These are phyloP conservation scores for Patellifolia procumbens DNA, from an alignment of 179 eudicot species.

Conservation along the genomic window DNA sequence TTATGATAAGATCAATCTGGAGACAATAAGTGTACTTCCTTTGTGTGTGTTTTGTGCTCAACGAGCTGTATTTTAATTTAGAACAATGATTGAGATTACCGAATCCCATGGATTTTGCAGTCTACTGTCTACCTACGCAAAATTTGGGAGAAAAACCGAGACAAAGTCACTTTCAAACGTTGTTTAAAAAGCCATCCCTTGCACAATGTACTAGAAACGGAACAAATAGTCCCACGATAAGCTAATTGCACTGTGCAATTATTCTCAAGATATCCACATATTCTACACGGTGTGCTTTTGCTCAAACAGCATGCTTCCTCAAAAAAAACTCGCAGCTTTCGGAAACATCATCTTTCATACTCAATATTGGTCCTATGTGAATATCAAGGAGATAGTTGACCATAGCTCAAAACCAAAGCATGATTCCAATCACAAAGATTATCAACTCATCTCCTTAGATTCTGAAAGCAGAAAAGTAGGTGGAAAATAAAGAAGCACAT, in stretches of 20 bases:
- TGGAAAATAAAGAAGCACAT: background rate
- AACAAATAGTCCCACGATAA: too few species aligned
- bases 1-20: background rate
- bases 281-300: background rate
- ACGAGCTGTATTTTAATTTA: background rate
- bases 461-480: background rate
- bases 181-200: background rate
- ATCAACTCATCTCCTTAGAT: background rate
- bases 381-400: background rate
- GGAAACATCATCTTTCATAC: background rate
- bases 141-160: background rate
- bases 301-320: background rate
- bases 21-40: background rate
- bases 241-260: background rate
- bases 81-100: background rate
- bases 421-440: background rate
- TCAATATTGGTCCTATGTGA: background rate
- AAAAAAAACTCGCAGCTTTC: background rate
- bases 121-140: background rate
- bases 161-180: background rate
- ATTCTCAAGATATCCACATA: background rate
- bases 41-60: background rate
- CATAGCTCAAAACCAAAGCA: background rate
- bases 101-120: background rate
- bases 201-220: too few species aligned